Conservation (phyloP, 352 stramenopile genomes). For the Phytophthora cactorum region DNA sequence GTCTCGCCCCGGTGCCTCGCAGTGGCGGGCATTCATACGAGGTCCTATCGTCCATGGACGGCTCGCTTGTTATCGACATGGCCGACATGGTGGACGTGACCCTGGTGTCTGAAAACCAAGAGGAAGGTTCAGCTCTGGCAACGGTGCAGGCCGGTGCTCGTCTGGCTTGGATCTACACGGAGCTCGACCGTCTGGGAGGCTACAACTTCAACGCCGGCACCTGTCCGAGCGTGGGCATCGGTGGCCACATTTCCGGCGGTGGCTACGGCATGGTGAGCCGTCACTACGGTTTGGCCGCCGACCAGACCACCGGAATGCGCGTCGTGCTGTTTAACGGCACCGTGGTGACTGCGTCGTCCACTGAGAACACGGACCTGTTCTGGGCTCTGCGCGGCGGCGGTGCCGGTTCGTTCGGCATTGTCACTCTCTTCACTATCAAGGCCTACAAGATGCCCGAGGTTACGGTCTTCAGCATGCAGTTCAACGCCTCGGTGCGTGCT, state of each 20-base stretch:
- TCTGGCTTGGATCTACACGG: slow-evolving; percentile 54
- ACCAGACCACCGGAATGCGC: slow-evolving; percentile 51
- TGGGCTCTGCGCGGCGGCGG: slow-evolving; percentile 59
- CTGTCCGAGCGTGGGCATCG: slow-evolving; percentile 58
- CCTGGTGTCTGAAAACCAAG: slow-evolving; percentile 36
- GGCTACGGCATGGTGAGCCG: slow-evolving; percentile 58
- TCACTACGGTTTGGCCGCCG: slow-evolving; percentile 55
- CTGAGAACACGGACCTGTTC: slow-evolving; percentile 49
- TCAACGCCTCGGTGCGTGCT: slow-evolving; percentile 38
- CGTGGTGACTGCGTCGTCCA: slow-evolving; percentile 48
- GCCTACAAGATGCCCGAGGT: slow-evolving; percentile 49
- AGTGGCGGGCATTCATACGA: slow-evolving; percentile 66
- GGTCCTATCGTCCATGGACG: slow-evolving; percentile 62
- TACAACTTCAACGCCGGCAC: slow-evolving; percentile 69
- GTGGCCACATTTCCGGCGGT: slow-evolving; percentile 57
- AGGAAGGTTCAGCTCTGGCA: slow-evolving; percentile 39
- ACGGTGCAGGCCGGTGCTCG: slow-evolving; percentile 51
- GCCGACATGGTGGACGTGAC: slow-evolving; percentile 57
- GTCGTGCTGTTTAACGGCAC: slow-evolving; percentile 51
- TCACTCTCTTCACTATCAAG: slow-evolving; percentile 59
- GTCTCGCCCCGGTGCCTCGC: slow-evolving; percentile 46
- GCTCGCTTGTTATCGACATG: slow-evolving; percentile 62
- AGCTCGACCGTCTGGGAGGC: slow-evolving; percentile 45
- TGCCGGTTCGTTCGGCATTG: slow-evolving; percentile 59
- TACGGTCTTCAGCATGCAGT: slow-evolving; percentile 54